Base-by-base conservation (phyloP, 2,329 filamentous ascomycete species). In the Fusarium praegraminearum region DNA sequence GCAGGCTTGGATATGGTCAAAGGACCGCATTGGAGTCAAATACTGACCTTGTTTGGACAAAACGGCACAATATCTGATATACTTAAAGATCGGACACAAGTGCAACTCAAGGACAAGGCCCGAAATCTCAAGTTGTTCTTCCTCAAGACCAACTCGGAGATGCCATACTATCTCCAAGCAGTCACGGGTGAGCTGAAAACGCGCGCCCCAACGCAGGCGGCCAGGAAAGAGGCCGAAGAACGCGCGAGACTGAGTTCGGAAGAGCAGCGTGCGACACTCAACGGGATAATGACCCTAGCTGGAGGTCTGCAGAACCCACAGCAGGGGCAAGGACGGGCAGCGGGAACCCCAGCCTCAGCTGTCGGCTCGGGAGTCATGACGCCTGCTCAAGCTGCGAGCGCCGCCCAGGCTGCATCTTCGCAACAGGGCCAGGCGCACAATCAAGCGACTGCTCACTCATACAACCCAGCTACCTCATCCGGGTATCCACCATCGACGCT, bases 1-100 rank as follows among this genome's bases (percentile, higher is more conserved):
- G 89, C 91, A 50, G 94, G 94, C 1, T 87, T 97, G 6, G 94
- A 97, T 75, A 89, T 91, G 77, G 94, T 97, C 47, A 94, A 94
- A 76, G 94, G 94, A 0, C 94, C 94, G 20, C 93, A 97, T 75
- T 97, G 94, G 94, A 95, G 92, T 72, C 93, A 97, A 76, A 97
- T 97, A 47, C 83, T 97, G 15, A 90, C 90, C 3, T 86, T 97
- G 43, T 97, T 95, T 76, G 94, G 94, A 1, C 86, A 89, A 0
- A 91, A 91, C 43, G 94, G 94, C 7, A 91, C 90, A 0, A 88
- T 95, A 26, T 94, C 90, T 47, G 91, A 95, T 72, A 91, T 95
- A 26, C 84, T 97, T 22, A 95, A 94, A 72, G 94, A 97, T 76
- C 87, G 93, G 35, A 97, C 94, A 45, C 93, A 97, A 76, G 94